phyloP scores from a whole-genome alignment of 176 grass and related monocot genomes.

The Triticum dicoccoides region DNA sequence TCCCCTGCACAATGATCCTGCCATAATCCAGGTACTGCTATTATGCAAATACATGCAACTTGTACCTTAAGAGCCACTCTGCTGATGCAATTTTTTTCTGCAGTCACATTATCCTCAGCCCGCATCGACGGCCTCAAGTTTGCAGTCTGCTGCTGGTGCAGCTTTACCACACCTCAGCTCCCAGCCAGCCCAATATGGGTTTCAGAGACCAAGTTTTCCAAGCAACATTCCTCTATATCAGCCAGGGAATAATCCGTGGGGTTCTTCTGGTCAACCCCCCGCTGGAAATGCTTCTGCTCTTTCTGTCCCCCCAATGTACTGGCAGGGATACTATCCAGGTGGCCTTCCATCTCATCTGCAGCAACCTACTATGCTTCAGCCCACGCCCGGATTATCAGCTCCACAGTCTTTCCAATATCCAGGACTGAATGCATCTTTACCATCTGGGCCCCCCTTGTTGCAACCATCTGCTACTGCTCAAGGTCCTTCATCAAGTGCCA shows the following conservation, averaged over 20 bases:
- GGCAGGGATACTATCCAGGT: constrained; percentile 73
- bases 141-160: constrained; percentile 60
- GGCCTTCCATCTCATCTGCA: constrained; percentile 71
- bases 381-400: constrained; percentile 55
- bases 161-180: constrained; percentile 58
- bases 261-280: constrained; percentile 35
- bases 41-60: neutral
- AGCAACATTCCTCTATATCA: constrained; percentile 64
- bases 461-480: constrained; percentile 42
- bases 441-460: constrained; percentile 48
- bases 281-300: constrained; percentile 49
- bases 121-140: constrained; percentile 49
- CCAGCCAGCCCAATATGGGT: constrained; percentile 60
- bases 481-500: constrained; percentile 32
- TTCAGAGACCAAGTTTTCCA: constrained; percentile 62
- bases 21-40: constrained; percentile 73
- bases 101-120: constrained; percentile 75
- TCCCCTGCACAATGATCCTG: constrained; percentile 72
- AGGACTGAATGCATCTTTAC: constrained; percentile 53
- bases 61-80: neutral
- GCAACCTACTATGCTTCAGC: constrained; percentile 53
- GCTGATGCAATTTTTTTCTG: constrained; percentile 27
- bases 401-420: constrained; percentile 63
- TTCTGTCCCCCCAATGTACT: constrained; percentile 61
- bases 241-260: constrained; percentile 56